Conservation (phyloP, 108 stramenopile species). For the Stephanodiscus triporus region DNA sequence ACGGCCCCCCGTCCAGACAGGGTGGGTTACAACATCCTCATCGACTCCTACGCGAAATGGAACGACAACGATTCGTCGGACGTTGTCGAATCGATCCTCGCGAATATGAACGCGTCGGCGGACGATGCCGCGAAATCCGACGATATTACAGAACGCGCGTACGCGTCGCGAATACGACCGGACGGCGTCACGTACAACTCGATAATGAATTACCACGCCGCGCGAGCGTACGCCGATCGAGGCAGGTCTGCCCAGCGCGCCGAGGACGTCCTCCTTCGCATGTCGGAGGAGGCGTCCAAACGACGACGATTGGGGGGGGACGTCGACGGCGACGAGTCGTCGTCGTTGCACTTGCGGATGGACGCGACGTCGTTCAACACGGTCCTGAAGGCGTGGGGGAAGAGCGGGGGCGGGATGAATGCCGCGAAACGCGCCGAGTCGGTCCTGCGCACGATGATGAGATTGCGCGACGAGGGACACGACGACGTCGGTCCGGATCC, state of each 20-base stretch:
- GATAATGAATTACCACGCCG: no score
- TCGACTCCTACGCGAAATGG: constrained; percentile 40
- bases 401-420: constrained; percentile 21
- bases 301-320: no score
- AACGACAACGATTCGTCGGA: constrained; percentile 35
- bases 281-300: no score
- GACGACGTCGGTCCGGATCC: constrained; percentile 8
- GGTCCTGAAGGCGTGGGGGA: constrained; percentile 15
- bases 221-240: no score
- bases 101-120: constrained; percentile 33
- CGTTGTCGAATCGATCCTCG: constrained; percentile 28
- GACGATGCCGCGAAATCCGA: no score
- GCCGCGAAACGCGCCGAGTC: constrained; percentile 10
- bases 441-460: constrained; percentile 8
- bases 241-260: no score
- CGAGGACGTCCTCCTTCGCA: no score
- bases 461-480: constrained; percentile 9
- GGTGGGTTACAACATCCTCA: constrained; percentile 37
- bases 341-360: no score
- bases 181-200: constrained; percentile 6
- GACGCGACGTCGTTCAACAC: constrained; percentile 49
- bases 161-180: constrained; percentile 23
- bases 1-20: constrained; percentile 32
- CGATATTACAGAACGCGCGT: not conserved
- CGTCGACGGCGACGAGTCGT: constrained; percentile 38